A percentile compares a stretch with the other conserved stretches of the same genome.
These are phyloP conservation scores for Blastomyces gilchristii DNA, from an alignment of 2,329 filamentous ascomycete genomes.

Conservation along the genomic window DNA sequence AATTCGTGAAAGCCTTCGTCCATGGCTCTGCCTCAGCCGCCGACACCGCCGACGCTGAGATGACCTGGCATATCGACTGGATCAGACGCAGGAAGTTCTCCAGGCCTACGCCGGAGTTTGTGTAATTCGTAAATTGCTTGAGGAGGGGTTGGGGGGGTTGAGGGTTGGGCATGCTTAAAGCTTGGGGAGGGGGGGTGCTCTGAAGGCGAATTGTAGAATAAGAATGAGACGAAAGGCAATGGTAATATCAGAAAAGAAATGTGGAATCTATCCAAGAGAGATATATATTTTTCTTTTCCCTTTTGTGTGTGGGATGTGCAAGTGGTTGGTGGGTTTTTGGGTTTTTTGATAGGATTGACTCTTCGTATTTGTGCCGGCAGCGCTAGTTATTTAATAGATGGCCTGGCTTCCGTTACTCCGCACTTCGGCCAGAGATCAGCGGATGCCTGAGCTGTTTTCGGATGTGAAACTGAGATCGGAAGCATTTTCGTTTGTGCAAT, in stretches of 20 bases:
- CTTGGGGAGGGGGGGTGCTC: too few relatives aligned
- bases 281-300: neutral
- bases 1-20: slow-evolving; percentile 30
- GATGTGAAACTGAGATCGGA: neutral
- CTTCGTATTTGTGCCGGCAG: neutral
- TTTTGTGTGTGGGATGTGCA: neutral
- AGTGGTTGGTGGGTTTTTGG: neutral
- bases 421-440: neutral
- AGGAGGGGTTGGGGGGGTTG: neutral
- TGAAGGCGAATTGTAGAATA: too few relatives aligned
- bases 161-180: neutral
- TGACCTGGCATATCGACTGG: slow-evolving; percentile 29
- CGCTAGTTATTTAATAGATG: neutral
- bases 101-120: slow-evolving; percentile 25
- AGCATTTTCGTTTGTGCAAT: neutral
- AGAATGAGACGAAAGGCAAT: too few relatives aligned
- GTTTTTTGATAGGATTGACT: neutral
- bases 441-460: neutral
- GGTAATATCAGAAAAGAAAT: neutral
- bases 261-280: neutral
- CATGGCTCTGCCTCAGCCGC: slow-evolving; percentile 26
- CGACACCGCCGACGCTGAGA: slow-evolving; percentile 21
- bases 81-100: slow-evolving; percentile 33
- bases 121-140: slow-evolving; percentile 26
- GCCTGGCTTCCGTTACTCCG: neutral